Evolutionary conservation across 2,329 filamentous ascomycete species (phyloP).

Genomic region (Alternaria tenuissima): DNA sequence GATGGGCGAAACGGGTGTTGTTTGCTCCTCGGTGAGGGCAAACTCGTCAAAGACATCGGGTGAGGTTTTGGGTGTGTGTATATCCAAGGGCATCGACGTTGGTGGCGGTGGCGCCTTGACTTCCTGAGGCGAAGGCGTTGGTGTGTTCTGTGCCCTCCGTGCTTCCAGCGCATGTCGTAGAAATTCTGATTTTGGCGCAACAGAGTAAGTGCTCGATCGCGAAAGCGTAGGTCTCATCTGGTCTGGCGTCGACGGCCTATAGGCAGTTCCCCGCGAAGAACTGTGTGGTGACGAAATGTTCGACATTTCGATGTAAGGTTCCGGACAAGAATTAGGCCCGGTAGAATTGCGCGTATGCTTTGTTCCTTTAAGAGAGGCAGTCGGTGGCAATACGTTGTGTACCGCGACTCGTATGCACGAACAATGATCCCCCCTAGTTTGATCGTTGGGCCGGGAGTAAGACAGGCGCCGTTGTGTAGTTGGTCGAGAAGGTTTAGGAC

Average conservation of each 20-base stretch:
- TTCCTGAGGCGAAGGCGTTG: constrained; percentile 21
- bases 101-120: constrained; percentile 11
- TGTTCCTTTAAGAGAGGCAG: constrained; percentile 10
- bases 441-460: neutral
- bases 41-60: constrained; percentile 34
- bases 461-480: neutral
- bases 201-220: constrained; percentile 25
- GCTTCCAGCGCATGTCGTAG: constrained; percentile 46
- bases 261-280: constrained; percentile 21
- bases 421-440: constrained; percentile 7
- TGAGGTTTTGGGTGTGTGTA: constrained; percentile 16
- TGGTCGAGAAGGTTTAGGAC: neutral
- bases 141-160: constrained; percentile 35
- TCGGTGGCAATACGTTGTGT: constrained; percentile 12
- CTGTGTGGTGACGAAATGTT: constrained; percentile 29
- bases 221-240: constrained; percentile 16
- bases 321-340: neutral
- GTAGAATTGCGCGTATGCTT: constrained; percentile 9
- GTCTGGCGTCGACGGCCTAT: constrained; percentile 30
- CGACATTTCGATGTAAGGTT: constrained; percentile 31
- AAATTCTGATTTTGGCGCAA: constrained; percentile 46
- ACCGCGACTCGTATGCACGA: constrained; percentile 7
- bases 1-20: constrained; percentile 37
- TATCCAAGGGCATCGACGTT: constrained; percentile 9
- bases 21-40: constrained; percentile 44